Base-by-base conservation (phyloP, 192 early-diverging fungal genomes). In the Lobosporangium transversale region DNA sequence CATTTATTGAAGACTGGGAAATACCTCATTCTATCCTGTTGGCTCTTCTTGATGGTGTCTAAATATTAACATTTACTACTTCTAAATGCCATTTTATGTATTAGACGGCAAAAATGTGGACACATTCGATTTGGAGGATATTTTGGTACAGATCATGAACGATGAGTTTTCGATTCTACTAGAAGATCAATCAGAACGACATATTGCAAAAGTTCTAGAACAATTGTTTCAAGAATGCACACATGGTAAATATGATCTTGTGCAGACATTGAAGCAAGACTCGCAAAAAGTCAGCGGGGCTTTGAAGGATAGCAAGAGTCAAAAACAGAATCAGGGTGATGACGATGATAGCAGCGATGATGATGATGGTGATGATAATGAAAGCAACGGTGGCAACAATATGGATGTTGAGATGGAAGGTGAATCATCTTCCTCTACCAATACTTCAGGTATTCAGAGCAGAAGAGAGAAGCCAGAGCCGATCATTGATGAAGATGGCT, bases 131-230 rank as follows among this genome's bases (percentile, higher is more conserved):
- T 50, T 88, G 21, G 86, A 86, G 48, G 81, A 82, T 24, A 86
- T 88, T 53, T 57, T 88, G 48, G 33, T 63, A 11, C 84, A 86
- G 37, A 78, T 86, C 45, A 86, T 88, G 86, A 66, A 69, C 36
- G 86, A 88, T 52, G 86, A 88, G 53, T 88, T 88, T 44, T 66
- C 81, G 20, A 83, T 81, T 5, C 20, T 80, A 27, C 58, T 88
- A 14, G 86, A 88, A 40, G 86, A 88, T 55, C 79, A 85, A 63
- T 88, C 86, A 12, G 85, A 83, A 21, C 84, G 85, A 66, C 70
- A 80, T 51, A 80, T 85, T 20, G 67, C 83, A 31, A 84, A 84
- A 45, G 67, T 83, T 44, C 53, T 84, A 53, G 73, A 83, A 12
- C 59, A 71, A 18, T 27, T 84, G 7, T 87, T 74, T 27, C 18